Percentiles rank a stretch among this genome's conserved stretches.
phyloP scores from a whole-genome alignment of 169 alveolate species.

The Eimeria maxima region DNA sequence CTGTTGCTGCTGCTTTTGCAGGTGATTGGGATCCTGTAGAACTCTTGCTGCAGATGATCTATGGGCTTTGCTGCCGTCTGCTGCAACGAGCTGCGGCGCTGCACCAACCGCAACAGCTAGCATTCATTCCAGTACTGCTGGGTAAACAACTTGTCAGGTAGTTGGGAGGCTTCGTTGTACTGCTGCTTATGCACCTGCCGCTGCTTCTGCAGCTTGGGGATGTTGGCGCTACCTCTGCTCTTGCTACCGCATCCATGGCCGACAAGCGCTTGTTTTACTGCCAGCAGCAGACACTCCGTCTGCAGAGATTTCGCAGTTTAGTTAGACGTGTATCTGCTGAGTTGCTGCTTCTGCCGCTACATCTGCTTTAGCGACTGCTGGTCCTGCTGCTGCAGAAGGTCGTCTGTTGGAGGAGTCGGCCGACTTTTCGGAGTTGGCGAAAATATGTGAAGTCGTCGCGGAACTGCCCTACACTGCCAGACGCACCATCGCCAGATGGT shows the following conservation, averaged over 20 bases:
- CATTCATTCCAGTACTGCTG: slow-evolving; percentile 2
- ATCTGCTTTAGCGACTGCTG: too few species aligned
- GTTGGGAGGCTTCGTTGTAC: neutral
- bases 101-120: slow-evolving; percentile 44
- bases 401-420: slow-evolving; percentile 1
- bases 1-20: neutral
- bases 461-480: neutral
- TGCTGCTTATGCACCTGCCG: neutral
- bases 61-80: slow-evolving; percentile 6
- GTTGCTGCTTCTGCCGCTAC: neutral
- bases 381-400: slow-evolving; percentile 28
- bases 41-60: neutral
- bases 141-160: neutral
- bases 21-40: slow-evolving; percentile 28
- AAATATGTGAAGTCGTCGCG: slow-evolving; percentile 44
- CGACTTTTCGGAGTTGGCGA: neutral
- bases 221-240: neutral
- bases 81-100: neutral
- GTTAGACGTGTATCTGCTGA: neutral
- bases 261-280: neutral
- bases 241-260: neutral
- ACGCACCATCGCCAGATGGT: slow-evolving; percentile 43
- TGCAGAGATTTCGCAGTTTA: too few species aligned
- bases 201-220: neutral
- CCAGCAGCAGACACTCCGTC: neutral